These are phyloP conservation scores for Zygoascus hellenicus DNA, from an alignment of 1,139 yeast species.

Conservation along the genomic window DNA sequence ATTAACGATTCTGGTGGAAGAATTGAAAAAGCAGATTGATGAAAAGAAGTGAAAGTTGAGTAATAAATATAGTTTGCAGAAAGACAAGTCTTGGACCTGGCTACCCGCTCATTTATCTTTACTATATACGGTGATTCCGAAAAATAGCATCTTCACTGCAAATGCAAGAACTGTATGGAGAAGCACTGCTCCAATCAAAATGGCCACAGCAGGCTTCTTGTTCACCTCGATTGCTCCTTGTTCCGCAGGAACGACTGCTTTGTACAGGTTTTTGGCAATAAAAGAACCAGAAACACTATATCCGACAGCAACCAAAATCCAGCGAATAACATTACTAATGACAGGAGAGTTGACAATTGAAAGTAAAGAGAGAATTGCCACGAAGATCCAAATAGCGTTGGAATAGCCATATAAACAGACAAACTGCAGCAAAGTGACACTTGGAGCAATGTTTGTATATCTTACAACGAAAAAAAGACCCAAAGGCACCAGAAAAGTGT, in stretches of 20 bases:
- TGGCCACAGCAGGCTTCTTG: constrained; percentile 28
- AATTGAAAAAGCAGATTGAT: constrained; percentile 14
- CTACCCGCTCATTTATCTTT: not conserved
- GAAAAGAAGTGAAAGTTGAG: not conserved
- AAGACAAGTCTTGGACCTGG: not conserved
- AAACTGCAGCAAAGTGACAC: constrained; percentile 37
- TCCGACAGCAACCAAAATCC: constrained; percentile 36
- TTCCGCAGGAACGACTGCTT: constrained; percentile 27
- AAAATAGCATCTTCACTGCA: constrained; percentile 35
- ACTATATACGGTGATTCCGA: constrained; percentile 21
- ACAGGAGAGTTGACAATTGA: constrained; percentile 35
- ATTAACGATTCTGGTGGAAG: constrained; percentile 31
- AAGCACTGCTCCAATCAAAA: constrained; percentile 31
- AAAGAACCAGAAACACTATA: constrained; percentile 35
- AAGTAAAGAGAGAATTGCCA: constrained; percentile 50
- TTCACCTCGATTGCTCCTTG: constrained; percentile 23
- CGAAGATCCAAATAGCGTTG: constrained; percentile 73
- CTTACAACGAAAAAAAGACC: constrained; percentile 46
- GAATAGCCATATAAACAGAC: constrained; percentile 73
- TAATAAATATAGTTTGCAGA: not conserved
- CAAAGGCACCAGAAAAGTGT: constrained; percentile 58
- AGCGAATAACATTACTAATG: constrained; percentile 34
- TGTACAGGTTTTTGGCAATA: constrained; percentile 33
- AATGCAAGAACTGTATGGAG: constrained; percentile 36
- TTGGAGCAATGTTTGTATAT: constrained; percentile 35